Conservation (phyloP, 257 asterid species). For the Solanum chmielewskii region DNA sequence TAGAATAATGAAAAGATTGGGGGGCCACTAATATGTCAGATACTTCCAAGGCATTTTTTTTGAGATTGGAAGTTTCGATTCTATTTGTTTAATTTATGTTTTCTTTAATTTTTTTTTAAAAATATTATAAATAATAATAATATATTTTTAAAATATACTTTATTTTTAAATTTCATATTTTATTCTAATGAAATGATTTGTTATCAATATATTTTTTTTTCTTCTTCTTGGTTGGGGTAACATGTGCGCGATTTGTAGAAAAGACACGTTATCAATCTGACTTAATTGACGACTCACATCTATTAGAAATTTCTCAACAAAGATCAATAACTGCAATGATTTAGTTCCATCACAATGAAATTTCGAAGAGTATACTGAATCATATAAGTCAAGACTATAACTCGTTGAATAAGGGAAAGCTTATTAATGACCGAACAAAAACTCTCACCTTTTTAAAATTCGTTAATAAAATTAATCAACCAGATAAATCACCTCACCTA, state of each 20-base stretch:
- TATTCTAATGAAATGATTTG: not conserved
- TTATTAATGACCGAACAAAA: not conserved
- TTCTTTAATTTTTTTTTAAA: not conserved
- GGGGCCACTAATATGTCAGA: not conserved
- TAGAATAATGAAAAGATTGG: not conserved
- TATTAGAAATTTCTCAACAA: not conserved
- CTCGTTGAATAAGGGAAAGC: too few species aligned
- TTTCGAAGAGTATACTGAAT: too few species aligned
- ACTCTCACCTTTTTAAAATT: not conserved
- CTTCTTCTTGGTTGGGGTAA: not conserved
- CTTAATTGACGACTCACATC: not conserved
- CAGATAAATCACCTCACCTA: not conserved
- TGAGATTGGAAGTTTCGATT: not conserved
- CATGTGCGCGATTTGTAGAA: not conserved
- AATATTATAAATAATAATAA: not conserved
- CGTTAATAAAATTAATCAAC: not conserved
- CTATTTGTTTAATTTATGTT: not conserved
- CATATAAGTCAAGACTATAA: too few species aligned
- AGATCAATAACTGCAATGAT: not conserved
- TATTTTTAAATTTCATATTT: not conserved
- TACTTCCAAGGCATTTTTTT: not conserved
- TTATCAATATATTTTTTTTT: not conserved
- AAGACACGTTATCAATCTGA: not conserved
- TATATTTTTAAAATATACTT: not conserved
- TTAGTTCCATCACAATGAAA: not conserved